These are phyloP conservation scores for Lichtheimia corymbifera DNA, from an alignment of 371 early-diverging fungal species.

Conservation along the genomic window DNA sequence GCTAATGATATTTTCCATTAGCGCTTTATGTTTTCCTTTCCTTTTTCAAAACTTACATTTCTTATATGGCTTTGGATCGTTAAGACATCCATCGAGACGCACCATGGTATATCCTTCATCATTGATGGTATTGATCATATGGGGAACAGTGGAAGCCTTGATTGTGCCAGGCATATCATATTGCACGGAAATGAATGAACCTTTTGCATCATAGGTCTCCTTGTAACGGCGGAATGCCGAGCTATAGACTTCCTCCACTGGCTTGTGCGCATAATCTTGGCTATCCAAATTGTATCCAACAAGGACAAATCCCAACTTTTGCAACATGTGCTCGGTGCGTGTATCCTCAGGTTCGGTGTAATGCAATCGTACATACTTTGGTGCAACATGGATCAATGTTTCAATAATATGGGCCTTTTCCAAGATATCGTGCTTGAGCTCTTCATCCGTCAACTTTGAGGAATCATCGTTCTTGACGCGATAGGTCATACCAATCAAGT, in stretches of 20 bases:
- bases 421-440: slow-evolving; percentile 47
- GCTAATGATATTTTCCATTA: slow-evolving; percentile 9
- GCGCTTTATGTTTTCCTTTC: background rate
- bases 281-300: slow-evolving; percentile 55
- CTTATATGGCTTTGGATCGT: slow-evolving; percentile 56
- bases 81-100: slow-evolving; percentile 53
- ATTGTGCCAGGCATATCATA: slow-evolving; percentile 55
- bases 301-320: slow-evolving; percentile 43
- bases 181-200: slow-evolving; percentile 48
- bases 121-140: slow-evolving; percentile 49
- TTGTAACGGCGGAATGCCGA: slow-evolving; percentile 39
- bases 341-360: slow-evolving; percentile 41
- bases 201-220: slow-evolving; percentile 55
- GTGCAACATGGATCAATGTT: slow-evolving; percentile 42
- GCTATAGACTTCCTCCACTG: slow-evolving; percentile 38
- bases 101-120: slow-evolving; percentile 57
- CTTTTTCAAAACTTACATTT: slow-evolving; percentile 24
- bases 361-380: slow-evolving; percentile 50
- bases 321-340: slow-evolving; percentile 36
- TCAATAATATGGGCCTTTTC: slow-evolving; percentile 40
- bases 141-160: slow-evolving; percentile 35
- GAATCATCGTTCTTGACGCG: slow-evolving; percentile 53
- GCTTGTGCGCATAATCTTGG: slow-evolving; percentile 43
- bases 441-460: slow-evolving; percentile 36
- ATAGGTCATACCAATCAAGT: slow-evolving; percentile 58